These are phyloP conservation scores for Cornus controversa DNA, from an alignment of 148 eudicot genomes.

Conservation along the genomic window DNA sequence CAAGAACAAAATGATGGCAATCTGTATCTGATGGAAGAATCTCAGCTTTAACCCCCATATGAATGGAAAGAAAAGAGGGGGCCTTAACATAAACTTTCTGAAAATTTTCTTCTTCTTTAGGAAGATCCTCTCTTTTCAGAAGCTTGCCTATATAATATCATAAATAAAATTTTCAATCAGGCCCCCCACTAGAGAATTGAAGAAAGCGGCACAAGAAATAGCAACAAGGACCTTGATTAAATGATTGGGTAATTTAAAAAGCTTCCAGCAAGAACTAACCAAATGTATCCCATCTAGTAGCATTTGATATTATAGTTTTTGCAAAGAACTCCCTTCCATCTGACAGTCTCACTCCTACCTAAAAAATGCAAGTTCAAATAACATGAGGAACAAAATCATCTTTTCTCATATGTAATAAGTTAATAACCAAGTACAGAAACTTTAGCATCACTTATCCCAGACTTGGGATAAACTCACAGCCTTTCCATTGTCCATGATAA, in stretches of 20 bases:
- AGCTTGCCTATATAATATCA: slow-evolving; percentile 68
- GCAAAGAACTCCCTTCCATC: slow-evolving; percentile 82
- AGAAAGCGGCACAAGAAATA: background rate
- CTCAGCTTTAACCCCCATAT: slow-evolving; percentile 88
- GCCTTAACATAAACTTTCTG: slow-evolving; percentile 88
- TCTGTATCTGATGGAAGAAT: slow-evolving; percentile 86
- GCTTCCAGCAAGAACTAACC: slow-evolving; percentile 46
- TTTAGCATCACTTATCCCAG: slow-evolving; percentile 1
- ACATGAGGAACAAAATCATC: slow-evolving; percentile 9
- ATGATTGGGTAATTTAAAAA: background rate
- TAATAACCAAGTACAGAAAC: background rate
- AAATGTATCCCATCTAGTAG: slow-evolving; percentile 99
- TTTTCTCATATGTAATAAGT: background rate
- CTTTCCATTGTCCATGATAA: slow-evolving; percentile 72
- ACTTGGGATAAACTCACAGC: slow-evolving; percentile 60
- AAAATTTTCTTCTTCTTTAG: slow-evolving; percentile 83
- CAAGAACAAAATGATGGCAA: slow-evolving; percentile 96
- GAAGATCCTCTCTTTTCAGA: slow-evolving; percentile 67
- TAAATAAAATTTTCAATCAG: slow-evolving; percentile 9
- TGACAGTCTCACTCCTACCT: slow-evolving; percentile 88
- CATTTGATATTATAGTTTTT: slow-evolving; percentile 88
- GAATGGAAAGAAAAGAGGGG: slow-evolving; percentile 96
- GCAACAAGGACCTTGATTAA: background rate
- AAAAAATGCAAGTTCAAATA: slow-evolving; percentile 12
- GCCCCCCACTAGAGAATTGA: slow-evolving; percentile 1